Conservation (phyloP, 129 eudicot species). For the Artemisia tridentata region DNA sequence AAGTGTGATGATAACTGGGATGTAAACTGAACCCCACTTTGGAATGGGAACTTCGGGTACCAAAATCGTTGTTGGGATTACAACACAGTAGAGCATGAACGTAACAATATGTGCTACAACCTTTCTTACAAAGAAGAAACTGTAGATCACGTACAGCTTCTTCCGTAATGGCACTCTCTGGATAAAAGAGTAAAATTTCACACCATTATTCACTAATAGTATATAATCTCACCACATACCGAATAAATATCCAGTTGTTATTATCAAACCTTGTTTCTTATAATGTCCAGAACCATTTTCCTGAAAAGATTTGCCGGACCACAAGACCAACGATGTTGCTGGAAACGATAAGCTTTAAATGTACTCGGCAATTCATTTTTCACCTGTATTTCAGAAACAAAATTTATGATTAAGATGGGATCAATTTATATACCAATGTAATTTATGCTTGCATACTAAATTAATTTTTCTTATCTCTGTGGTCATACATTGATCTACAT, state of each 20-base stretch:
- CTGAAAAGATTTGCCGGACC: constrained; percentile 38
- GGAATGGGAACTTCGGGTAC: constrained; percentile 19
- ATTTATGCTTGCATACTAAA: too few species aligned
- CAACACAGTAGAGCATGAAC: constrained; percentile 19
- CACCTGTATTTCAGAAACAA: constrained; percentile 9
- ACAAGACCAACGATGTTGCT: constrained; percentile 25
- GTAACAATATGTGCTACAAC: constrained; percentile 12
- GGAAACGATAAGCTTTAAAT: constrained; percentile 35
- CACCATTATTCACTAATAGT: not conserved
- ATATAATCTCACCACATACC: not conserved
- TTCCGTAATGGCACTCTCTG: constrained; percentile 25
- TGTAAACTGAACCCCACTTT: constrained; percentile 16
- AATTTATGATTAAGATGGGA: too few species aligned
- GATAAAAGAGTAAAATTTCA: not conserved
- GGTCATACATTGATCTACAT: too few species aligned
- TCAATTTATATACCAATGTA: too few species aligned
- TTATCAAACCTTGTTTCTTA: constrained; percentile 21
- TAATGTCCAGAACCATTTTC: constrained; percentile 30
- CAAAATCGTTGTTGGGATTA: constrained; percentile 3
- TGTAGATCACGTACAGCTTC: constrained; percentile 13
- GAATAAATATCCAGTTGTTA: not conserved
- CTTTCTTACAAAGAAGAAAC: constrained; percentile 21
- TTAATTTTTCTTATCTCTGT: too few species aligned
- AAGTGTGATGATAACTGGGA: constrained; percentile 14
- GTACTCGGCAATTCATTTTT: constrained; percentile 32